Conservation (phyloP, 345 rosid genomes). For the Noccaea bulbosa region DNA sequence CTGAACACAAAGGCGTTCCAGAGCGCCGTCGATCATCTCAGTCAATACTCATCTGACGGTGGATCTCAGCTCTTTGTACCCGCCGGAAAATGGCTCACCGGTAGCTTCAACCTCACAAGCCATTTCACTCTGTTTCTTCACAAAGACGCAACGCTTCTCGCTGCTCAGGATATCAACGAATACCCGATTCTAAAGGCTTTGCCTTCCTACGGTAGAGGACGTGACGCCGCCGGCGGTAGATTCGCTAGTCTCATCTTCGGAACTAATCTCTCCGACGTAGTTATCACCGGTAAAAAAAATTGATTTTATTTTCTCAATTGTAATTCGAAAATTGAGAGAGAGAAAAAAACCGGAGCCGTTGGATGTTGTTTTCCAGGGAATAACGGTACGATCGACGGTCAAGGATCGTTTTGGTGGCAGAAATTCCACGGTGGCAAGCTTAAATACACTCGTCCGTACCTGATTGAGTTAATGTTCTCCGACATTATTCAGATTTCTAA, state of each 20-base stretch:
- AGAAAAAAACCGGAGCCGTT: slow-evolving; percentile 10
- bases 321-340: neutral
- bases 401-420: slow-evolving; percentile 96
- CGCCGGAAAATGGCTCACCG: slow-evolving; percentile 85
- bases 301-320: neutral
- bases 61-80: slow-evolving; percentile 84
- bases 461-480: slow-evolving; percentile 79
- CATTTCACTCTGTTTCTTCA: slow-evolving; percentile 91
- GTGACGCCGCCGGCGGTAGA: slow-evolving; percentile 89
- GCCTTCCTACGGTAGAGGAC: slow-evolving; percentile 93
- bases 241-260: slow-evolving; percentile 81
- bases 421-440: slow-evolving; percentile 73
- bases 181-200: slow-evolving; percentile 74
- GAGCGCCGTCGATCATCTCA: slow-evolving; percentile 61
- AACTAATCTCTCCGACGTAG: slow-evolving; percentile 82
- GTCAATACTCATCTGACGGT: slow-evolving; percentile 58
- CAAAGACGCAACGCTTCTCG: slow-evolving; percentile 79
- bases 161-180: slow-evolving; percentile 77
- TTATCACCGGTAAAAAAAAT: slow-evolving; percentile 77
- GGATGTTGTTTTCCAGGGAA: slow-evolving; percentile 52
- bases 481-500: slow-evolving; percentile 75
- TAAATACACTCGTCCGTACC: slow-evolving; percentile 86
- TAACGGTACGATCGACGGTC: slow-evolving; percentile 90
- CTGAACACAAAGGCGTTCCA: slow-evolving; percentile 83
- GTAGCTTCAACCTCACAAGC: slow-evolving; percentile 76